These are phyloP conservation scores for Silene latifolia DNA, from an alignment of 148 eudicot species.

Conservation along the genomic window DNA sequence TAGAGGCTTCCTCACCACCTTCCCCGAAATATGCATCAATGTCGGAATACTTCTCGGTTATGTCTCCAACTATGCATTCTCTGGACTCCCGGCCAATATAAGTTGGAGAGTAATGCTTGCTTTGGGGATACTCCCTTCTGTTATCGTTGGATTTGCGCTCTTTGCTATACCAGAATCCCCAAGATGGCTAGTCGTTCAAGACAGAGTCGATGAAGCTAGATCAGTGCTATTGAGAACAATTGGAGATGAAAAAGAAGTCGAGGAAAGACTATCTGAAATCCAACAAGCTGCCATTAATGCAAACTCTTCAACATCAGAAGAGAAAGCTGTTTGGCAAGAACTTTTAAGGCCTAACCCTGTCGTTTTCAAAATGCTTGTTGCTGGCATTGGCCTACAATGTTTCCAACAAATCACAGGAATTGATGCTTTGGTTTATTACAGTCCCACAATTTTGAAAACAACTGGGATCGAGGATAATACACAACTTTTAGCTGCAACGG, in stretches of 20 bases:
- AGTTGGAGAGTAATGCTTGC: constrained; percentile 66
- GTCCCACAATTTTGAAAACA: constrained; percentile 63
- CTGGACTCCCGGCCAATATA: constrained; percentile 33
- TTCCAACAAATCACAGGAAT: constrained; percentile 87
- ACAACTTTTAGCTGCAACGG: constrained; percentile 74
- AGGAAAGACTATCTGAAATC: constrained; percentile 69
- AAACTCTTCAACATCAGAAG: constrained; percentile 26
- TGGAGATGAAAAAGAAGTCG: constrained; percentile 56
- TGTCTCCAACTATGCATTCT: constrained; percentile 44
- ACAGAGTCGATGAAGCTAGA: constrained; percentile 65
- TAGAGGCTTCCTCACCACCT: constrained; percentile 43
- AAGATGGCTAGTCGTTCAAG: constrained; percentile 71
- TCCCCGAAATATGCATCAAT: constrained; percentile 42
- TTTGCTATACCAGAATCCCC: constrained; percentile 83
- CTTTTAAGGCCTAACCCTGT: constrained; percentile 56
- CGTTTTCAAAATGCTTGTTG: constrained; percentile 56
- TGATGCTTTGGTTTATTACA: constrained; percentile 82
- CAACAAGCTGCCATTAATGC: constrained; percentile 45
- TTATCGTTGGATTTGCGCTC: constrained; percentile 65
- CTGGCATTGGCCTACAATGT: constrained; percentile 69
- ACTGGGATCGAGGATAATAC: constrained; percentile 60
- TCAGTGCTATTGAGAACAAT: constrained; percentile 51
- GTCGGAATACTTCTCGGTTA: constrained; percentile 42
- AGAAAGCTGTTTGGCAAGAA: constrained; percentile 73
- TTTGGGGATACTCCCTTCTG: constrained; percentile 73